phyloP scores from a whole-genome alignment of 2,329 filamentous ascomycete species.

The Penicillium aurantiogriseum region DNA sequence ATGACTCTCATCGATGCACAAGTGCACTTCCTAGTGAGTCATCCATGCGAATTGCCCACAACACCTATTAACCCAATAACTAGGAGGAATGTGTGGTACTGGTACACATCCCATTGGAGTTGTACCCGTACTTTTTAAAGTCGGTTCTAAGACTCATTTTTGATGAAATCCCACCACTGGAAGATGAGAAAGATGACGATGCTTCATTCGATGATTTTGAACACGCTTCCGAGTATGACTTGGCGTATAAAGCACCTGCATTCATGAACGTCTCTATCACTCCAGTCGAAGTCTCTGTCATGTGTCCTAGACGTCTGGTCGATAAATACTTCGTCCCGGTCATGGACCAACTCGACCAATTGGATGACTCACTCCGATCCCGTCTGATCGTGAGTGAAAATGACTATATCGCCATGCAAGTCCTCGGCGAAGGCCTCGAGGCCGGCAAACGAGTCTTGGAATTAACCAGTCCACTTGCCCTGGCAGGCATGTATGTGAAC shows the following conservation, averaged over 20 bases:
- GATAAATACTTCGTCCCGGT: conserved; percentile 72
- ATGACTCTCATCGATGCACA: conserved; percentile 26
- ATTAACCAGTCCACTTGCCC: conserved; percentile 81
- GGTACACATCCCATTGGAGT: conserved; percentile 81
- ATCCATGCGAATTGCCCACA: neutral
- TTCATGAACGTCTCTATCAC: conserved; percentile 95
- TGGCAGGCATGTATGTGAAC: conserved; percentile 72
- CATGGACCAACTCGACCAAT: conserved; percentile 60
- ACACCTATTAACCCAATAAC: neutral
- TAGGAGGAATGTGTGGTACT: conserved; percentile 84
- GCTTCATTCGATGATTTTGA: conserved; percentile 45
- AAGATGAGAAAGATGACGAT: conserved; percentile 36
- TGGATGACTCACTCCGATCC: conserved; percentile 39
- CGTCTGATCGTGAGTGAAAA: conserved; percentile 74
- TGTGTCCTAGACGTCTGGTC: conserved; percentile 76
- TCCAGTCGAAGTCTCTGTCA: conserved; percentile 86
- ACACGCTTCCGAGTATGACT: conserved; percentile 20
- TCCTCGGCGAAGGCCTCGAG: conserved; percentile 85
- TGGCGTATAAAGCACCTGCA: conserved; percentile 57
- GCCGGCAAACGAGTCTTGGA: conserved; percentile 89
- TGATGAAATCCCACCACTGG: conserved; percentile 51
- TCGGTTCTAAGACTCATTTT: conserved; percentile 83
- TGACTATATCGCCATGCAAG: conserved; percentile 82
- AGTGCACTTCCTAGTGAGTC: conserved; percentile 25
- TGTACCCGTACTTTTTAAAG: conserved; percentile 76